These are phyloP conservation scores for Arthrobotrys conoides DNA, from an alignment of 2,329 filamentous ascomycete species.

Conservation along the genomic window DNA sequence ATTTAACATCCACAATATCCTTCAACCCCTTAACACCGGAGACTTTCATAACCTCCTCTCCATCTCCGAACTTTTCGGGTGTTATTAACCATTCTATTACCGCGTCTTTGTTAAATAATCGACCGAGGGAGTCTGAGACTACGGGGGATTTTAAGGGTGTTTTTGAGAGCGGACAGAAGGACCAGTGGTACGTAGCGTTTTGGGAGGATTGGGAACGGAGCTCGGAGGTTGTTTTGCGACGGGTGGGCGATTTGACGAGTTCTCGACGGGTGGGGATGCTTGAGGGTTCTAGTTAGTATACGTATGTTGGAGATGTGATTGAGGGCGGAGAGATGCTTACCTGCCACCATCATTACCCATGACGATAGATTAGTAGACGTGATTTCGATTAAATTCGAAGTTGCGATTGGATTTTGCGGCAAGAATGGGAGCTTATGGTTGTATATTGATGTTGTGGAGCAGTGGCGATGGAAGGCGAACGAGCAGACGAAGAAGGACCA, in stretches of 20 bases:
- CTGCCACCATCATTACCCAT: slow-evolving; percentile 99
- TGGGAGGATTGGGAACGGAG: slow-evolving; percentile 90
- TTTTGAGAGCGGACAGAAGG: slow-evolving; percentile 87
- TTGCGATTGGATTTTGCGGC: neutral
- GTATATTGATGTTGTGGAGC: neutral
- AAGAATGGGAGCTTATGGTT: neutral
- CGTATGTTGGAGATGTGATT: neutral
- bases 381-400: neutral
- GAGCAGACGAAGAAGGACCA: neutral
- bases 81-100: slow-evolving; percentile 79
- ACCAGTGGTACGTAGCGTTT: slow-evolving; percentile 88
- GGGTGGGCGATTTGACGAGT: slow-evolving; percentile 92
- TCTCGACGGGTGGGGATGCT: slow-evolving; percentile 95
- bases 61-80: slow-evolving; percentile 73
- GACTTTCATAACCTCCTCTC: slow-evolving; percentile 73
- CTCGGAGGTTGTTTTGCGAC: slow-evolving; percentile 84
- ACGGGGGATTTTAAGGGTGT: slow-evolving; percentile 80
- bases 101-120: slow-evolving; percentile 94
- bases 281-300: slow-evolving; percentile 42
- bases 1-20: slow-evolving; percentile 89
- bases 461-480: slow-evolving; percentile 9
- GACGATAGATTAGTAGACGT: slow-evolving; percentile 25
- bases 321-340: slow-evolving; percentile 65
- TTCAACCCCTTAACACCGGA: slow-evolving; percentile 81
- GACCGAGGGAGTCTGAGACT: slow-evolving; percentile 86